These are phyloP conservation scores for Termitomyces sp. DNA, from an alignment of 768 basidiomycete species.

Conservation along the genomic window DNA sequence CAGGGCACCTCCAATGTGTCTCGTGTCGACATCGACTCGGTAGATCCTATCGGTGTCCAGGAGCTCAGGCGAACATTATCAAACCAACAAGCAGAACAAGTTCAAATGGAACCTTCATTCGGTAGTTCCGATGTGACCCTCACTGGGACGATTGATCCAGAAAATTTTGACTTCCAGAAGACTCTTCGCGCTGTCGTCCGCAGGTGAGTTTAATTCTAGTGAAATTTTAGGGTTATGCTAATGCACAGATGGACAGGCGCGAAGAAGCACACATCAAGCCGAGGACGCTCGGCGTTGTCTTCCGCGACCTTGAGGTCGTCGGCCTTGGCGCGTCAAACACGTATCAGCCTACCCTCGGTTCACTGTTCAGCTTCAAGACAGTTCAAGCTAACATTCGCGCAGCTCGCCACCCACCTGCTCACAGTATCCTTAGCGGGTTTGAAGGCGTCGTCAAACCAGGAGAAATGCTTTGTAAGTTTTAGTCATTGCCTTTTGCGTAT, in stretches of 20 bases:
- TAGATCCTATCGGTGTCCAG: conserved; percentile 43
- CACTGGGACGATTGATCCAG: conserved; percentile 18
- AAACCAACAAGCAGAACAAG: conserved; percentile 6
- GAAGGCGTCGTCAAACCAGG: conserved; percentile 64
- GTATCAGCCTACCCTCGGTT: conserved; percentile 49
- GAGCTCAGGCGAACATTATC: conserved; percentile 22
- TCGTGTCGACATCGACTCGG: conserved; percentile 37
- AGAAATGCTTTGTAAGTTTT: conserved; percentile 70
- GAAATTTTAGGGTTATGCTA: background rate
- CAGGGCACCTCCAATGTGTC: conserved; percentile 16
- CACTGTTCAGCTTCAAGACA: conserved; percentile 43
- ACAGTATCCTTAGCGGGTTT: conserved; percentile 61
- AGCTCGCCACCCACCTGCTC: conserved; percentile 54
- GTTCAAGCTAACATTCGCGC: conserved; percentile 35
- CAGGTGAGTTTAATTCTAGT: conserved; percentile 16
- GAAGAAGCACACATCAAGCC: conserved; percentile 15
- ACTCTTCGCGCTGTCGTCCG: conserved; percentile 22
- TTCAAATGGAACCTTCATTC: conserved; percentile 4
- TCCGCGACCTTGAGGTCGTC: conserved; percentile 48
- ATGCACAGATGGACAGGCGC: conserved; percentile 1
- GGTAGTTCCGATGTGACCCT: conserved; percentile 13
- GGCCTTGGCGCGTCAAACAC: conserved; percentile 42
- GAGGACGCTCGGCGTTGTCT: conserved; percentile 47
- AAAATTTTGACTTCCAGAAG: conserved; percentile 27
- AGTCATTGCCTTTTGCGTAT: background rate